Conservation (phyloP, 1,284 basidiomycete genomes). For the Afroboletus lepidellus region DNA sequence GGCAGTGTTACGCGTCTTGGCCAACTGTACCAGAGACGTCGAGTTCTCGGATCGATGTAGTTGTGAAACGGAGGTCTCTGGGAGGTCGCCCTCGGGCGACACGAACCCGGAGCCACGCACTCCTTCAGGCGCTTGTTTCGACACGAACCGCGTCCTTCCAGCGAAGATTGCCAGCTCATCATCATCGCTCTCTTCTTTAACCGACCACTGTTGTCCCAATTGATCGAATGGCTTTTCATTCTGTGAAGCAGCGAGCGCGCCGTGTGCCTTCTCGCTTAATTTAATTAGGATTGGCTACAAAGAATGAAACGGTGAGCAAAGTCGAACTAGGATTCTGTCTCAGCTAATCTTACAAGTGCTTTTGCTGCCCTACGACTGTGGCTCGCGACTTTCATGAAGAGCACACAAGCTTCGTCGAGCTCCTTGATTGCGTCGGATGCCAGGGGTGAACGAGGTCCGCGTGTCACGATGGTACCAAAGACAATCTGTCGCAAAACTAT, state of each 20-base stretch:
- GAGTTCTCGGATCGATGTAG: slow-evolving; percentile 23
- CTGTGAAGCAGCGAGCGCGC: slow-evolving; percentile 42
- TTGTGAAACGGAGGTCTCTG: slow-evolving; percentile 13
- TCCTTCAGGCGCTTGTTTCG: slow-evolving; percentile 10
- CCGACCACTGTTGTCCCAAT: slow-evolving; percentile 44
- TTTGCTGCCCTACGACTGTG: slow-evolving; percentile 58
- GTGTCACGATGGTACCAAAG: slow-evolving; percentile 64
- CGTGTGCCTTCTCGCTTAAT: slow-evolving; percentile 55
- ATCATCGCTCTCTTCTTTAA: slow-evolving; percentile 46
- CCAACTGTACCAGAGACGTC: no score
- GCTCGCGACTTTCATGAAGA: slow-evolving; percentile 56
- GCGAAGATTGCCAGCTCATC: slow-evolving; percentile 64
- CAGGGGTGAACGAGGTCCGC: slow-evolving; percentile 58
- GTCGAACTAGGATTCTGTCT: neutral
- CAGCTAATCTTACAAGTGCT: slow-evolving; percentile 48
- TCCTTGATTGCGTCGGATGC: slow-evolving; percentile 60
- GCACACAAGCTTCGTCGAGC: slow-evolving; percentile 55
- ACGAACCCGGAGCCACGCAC: slow-evolving; percentile 8
- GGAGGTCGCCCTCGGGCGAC: neutral
- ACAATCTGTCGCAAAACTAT: slow-evolving; percentile 46
- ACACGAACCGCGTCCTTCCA: slow-evolving; percentile 57
- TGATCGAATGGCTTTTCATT: slow-evolving; percentile 32
- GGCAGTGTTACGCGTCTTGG: no score
- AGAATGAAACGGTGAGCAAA: slow-evolving; percentile 5
- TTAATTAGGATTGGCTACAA: slow-evolving; percentile 52